These are phyloP conservation scores for Immersiporthe knoxdaviesiana DNA, from an alignment of 2,329 filamentous ascomycete genomes.

Conservation along the genomic window DNA sequence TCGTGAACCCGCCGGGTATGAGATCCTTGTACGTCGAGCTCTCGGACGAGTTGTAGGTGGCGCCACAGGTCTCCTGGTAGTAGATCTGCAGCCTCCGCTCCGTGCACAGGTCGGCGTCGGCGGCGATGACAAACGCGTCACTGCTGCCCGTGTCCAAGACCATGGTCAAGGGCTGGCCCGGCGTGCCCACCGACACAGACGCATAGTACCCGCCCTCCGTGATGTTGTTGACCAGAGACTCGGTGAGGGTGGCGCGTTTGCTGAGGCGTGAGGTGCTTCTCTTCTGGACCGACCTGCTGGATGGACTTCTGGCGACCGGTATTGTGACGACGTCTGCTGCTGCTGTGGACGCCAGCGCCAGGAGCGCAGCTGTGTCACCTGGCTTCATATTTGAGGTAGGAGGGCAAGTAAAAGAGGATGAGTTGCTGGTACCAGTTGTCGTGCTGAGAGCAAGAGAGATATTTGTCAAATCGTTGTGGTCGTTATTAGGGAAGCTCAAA, in stretches of 20 bases:
- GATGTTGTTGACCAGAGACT: slow-evolving; percentile 56
- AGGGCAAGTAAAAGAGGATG: too few species aligned
- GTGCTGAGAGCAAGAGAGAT: not conserved
- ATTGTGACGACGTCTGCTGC: slow-evolving; percentile 31
- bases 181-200: slow-evolving; percentile 61
- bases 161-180: slow-evolving; percentile 56
- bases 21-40: slow-evolving; percentile 55
- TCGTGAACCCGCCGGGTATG: slow-evolving; percentile 53
- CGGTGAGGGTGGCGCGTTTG: slow-evolving; percentile 33
- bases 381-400: slow-evolving; percentile 28
- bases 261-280: slow-evolving; percentile 34
- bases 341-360: slow-evolving; percentile 22
- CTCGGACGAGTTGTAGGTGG: slow-evolving; percentile 48
- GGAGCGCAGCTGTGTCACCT: not conserved
- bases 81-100: slow-evolving; percentile 40
- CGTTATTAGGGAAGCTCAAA: not conserved
- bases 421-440: not conserved
- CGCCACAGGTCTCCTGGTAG: slow-evolving; percentile 42
- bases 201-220: slow-evolving; percentile 60
- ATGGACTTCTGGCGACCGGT: slow-evolving; percentile 28
- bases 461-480: not conserved
- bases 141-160: slow-evolving; percentile 66
- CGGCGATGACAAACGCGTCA: slow-evolving; percentile 61
- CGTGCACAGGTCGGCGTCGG: slow-evolving; percentile 45
- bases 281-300: slow-evolving; percentile 28